Conservation (phyloP, 148 eudicot species). For the Rhododendron vialii region DNA sequence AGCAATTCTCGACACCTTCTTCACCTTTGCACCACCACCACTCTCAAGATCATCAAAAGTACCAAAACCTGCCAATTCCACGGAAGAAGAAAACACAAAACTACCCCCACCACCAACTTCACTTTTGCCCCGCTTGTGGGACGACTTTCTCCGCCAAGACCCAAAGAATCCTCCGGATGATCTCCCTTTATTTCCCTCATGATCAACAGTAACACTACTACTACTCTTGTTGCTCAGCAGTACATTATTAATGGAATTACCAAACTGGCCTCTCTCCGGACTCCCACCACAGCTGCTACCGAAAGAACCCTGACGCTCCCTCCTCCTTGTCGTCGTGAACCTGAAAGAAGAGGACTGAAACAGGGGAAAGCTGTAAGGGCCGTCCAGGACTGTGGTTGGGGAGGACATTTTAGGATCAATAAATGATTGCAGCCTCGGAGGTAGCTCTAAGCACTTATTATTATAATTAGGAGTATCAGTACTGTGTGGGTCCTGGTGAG, state of each 20-base stretch:
- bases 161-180: conserved; percentile 25
- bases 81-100: conserved; percentile 31
- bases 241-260: conserved; percentile 2
- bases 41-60: not conserved
- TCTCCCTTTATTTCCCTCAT: conserved; percentile 7
- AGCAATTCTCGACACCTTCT: conserved; percentile 16
- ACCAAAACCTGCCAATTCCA: conserved; percentile 17
- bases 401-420: conserved; percentile 34
- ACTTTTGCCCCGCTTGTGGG: conserved; percentile 11
- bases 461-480: not conserved
- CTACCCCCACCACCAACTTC: conserved; percentile 31
- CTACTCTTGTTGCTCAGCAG: conserved; percentile 3
- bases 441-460: conserved; percentile 40
- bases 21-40: not conserved
- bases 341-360: conserved; percentile 46
- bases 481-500: conserved; percentile 8
- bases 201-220: not conserved
- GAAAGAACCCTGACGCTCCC: conserved; percentile 26
- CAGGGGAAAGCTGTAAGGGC: conserved; percentile 31
- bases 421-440: conserved; percentile 41
- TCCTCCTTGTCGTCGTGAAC: conserved; percentile 23
- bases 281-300: conserved; percentile 38
- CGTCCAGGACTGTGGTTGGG: conserved; percentile 62
- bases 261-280: conserved; percentile 37
- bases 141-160: conserved; percentile 27